Evolutionary conservation across 2,329 filamentous ascomycete genomes (phyloP).

Genomic region (Pseudophaeomoniella oleicola): DNA sequence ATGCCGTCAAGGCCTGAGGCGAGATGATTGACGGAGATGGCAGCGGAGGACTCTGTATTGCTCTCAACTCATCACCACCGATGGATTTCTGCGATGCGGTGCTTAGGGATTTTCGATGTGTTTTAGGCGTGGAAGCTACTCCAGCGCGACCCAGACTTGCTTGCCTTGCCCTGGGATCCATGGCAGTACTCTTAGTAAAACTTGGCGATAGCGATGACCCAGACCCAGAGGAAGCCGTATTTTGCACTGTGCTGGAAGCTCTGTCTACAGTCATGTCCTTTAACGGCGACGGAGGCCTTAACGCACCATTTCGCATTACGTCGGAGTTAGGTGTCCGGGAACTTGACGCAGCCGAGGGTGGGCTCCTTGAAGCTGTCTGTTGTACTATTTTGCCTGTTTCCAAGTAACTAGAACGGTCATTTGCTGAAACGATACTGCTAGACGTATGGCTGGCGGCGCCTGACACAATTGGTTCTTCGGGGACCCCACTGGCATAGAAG

Average conservation of each 20-base stretch:
- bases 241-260: not conserved
- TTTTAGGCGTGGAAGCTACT: not conserved
- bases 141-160: not conserved
- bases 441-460: not conserved
- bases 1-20: not conserved
- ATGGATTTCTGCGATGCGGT: not conserved
- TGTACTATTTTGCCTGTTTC: not conserved
- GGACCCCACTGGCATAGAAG: constrained; percentile 57
- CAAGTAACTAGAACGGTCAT: too few species aligned
- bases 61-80: not conserved
- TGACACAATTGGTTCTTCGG: constrained; percentile 24
- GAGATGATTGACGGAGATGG: not conserved
- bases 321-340: not conserved
- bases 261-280: not conserved
- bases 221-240: not conserved
- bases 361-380: not conserved
- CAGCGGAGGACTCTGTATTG: not conserved
- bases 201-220: not conserved
- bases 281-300: not conserved
- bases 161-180: not conserved
- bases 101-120: not conserved
- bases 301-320: not conserved
- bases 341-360: not conserved
- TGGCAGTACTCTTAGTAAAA: not conserved
- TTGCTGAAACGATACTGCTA: too few species aligned